phyloP scores from a whole-genome alignment of 768 basidiomycete species.

The Dioszegia crocea region DNA sequence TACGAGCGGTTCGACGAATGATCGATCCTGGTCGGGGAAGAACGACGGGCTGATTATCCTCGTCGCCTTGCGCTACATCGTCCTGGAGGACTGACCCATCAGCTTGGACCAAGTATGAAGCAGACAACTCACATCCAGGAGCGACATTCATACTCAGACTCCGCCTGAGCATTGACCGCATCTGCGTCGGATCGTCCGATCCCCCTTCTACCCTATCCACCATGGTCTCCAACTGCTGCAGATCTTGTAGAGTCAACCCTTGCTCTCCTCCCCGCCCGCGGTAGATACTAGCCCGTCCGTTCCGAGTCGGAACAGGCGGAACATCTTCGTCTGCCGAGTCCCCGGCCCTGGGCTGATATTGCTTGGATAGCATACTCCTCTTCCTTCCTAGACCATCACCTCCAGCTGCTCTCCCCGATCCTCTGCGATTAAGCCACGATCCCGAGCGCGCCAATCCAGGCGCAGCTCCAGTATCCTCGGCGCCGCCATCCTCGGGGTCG shows the following conservation, averaged over 20 bases:
- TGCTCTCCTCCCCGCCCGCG: constrained; percentile 66
- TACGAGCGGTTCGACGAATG: constrained; percentile 83
- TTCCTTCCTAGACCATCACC: constrained; percentile 64
- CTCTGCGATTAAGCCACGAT: constrained; percentile 24
- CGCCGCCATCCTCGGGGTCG: constrained; percentile 34
- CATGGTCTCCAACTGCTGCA: constrained; percentile 89
- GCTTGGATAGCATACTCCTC: constrained; percentile 88
- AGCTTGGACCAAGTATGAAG: neutral
- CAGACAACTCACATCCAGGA: constrained; percentile 75
- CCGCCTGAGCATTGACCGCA: constrained; percentile 72
- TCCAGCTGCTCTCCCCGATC: constrained; percentile 53
- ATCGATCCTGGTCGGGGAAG: constrained; percentile 79
- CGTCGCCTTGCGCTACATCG: constrained; percentile 54
- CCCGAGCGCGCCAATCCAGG: constrained; percentile 25
- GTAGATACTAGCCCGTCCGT: constrained; percentile 62
- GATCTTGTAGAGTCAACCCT: constrained; percentile 76
- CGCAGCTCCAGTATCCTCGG: constrained; percentile 16
- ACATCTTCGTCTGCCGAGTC: constrained; percentile 70
- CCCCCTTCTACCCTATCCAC: constrained; percentile 76
- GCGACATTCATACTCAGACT: constrained; percentile 83
- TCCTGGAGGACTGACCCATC: constrained; percentile 31
- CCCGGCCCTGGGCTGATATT: constrained; percentile 76
- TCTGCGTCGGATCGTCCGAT: constrained; percentile 67
- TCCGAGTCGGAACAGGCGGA: constrained; percentile 51
- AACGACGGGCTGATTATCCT: constrained; percentile 85